Evolutionary conservation across 2,329 filamentous ascomycete genomes (phyloP), one percentile per base, ranked within the genome.

Genomic region (Xylariaceae sp.): DNA sequence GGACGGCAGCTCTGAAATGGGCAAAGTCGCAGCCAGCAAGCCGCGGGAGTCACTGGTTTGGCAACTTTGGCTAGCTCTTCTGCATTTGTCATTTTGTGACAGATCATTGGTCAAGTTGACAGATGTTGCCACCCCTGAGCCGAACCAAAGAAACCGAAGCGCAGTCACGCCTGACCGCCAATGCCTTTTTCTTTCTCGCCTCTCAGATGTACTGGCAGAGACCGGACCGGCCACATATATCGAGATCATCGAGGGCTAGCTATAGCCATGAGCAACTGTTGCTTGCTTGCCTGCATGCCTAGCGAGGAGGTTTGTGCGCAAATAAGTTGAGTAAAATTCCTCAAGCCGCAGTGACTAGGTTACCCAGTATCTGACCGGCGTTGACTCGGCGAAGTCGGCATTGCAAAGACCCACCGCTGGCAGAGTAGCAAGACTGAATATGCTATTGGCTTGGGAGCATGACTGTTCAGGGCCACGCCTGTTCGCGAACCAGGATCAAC

Each of bases 61-160:
- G 18, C 14, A n/a, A 8, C 18, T 31, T 16, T 31, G 13, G 7
- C 14, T 31, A 16, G 11, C 29, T 14, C 8, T 16, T 21, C 17
- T 13, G 17, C 12, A 33, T 17, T 17, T 18, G 18, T 15, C n/a
- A n/a, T 23, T 18, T 24, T 12, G 15, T 43, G 39, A 45, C 34
- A 37, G 28, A 36, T 47, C 41, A 34, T 34, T 17, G 26, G 24
- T 23, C 31, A 41, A 12, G 26, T 37, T 38, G 31, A 23, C 29
- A 38, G 18, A 23, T 24, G 7, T 24, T 24, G n/a, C n/a, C n/a
- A n/a, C n/a, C n/a, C n/a, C n/a, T n/a, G 21, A 16, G 11, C 24
- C 35, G 35, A 23, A 13, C 40, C 29, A 40, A 36, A 45, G 36
- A 19, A 42, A 36, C 39, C 34, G 34, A 24, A 36, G 23, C 28